These are phyloP conservation scores for Hypholoma fasciculare DNA, from an alignment of 768 basidiomycete species.

Conservation along the genomic window DNA sequence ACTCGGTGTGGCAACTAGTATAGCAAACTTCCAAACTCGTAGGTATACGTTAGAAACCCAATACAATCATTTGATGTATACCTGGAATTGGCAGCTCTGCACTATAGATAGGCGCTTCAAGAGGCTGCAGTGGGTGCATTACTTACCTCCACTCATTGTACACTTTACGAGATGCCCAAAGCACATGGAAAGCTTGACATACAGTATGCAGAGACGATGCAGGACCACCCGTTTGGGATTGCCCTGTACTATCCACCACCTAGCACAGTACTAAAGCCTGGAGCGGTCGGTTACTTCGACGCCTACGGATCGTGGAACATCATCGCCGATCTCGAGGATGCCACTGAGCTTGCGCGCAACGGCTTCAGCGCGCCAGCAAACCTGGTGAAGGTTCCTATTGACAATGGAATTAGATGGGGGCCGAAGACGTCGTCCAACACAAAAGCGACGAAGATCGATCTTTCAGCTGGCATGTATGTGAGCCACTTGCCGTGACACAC, in stretches of 20 bases:
- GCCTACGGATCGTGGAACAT: conserved; percentile 21
- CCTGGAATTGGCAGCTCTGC: no score
- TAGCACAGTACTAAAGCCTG: conserved; percentile 13
- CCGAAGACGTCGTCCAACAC: conserved; percentile 18
- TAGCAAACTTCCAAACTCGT: no score
- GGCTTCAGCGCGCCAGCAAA: conserved; percentile 13
- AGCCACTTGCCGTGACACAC: no score
- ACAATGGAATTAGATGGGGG: conserved; percentile 22
- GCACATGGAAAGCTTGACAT: conserved; percentile 16
- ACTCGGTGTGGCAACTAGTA: no score
- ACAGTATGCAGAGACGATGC: conserved; percentile 21
- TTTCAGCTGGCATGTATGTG: conserved; percentile 23
- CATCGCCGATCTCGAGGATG: conserved; percentile 17
- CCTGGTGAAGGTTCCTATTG: conserved; percentile 17
- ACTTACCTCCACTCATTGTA: no score
- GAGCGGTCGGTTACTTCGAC: conserved; percentile 23
- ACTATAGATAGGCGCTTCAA: no score
- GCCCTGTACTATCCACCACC: conserved; percentile 20
- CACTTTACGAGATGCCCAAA: no score
- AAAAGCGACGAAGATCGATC: conserved; percentile 13
- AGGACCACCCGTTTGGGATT: conserved; percentile 24
- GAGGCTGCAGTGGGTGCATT: no score
- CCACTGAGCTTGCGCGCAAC: conserved; percentile 8
- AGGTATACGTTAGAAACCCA: no score
- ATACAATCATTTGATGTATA: no score